Percentiles rank a stretch among this genome's conserved stretches.
phyloP scores from a whole-genome alignment of 331 rosid species.

The Malus hybrid region DNA sequence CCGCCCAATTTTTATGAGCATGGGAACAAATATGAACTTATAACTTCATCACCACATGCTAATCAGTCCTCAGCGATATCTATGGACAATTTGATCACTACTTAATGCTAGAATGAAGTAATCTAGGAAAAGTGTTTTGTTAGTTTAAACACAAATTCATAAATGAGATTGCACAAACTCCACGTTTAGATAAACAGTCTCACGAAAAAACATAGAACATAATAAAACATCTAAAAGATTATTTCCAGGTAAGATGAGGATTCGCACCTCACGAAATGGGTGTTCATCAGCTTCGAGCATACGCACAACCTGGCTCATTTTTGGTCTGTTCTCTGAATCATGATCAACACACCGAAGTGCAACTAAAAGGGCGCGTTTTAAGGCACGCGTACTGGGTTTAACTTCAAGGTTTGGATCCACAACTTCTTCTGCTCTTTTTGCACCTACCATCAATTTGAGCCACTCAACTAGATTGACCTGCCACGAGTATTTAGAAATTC shows the following conservation, averaged over 20 bases:
- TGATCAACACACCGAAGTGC: conserved; percentile 92
- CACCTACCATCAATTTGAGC: conserved; percentile 93
- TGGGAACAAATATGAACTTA: not conserved
- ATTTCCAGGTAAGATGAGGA: conserved; percentile 17
- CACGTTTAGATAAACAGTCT: not conserved
- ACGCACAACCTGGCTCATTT: conserved; percentile 92
- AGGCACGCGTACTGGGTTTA: conserved; percentile 67
- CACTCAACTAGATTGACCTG: conserved; percentile 98
- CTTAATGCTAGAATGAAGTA: not conserved
- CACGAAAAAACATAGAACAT: not conserved
- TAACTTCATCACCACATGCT: not conserved
- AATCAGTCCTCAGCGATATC: not conserved
- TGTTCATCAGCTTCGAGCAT: conserved; percentile 97
- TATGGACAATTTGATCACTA: not conserved
- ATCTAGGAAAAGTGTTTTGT: not conserved
- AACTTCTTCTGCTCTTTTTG: conserved; percentile 89
- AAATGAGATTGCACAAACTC: not conserved
- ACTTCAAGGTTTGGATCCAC: conserved; percentile 69
- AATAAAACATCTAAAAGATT: not conserved
- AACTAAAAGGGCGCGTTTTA: conserved; percentile 79
- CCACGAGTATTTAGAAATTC: conserved; percentile 12
- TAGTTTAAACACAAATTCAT: not conserved
- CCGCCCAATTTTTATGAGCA: not conserved
- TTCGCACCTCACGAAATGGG: conserved; percentile 74
- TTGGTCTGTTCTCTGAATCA: conserved; percentile 82